A percentile compares a stretch with the other conserved stretches of the same genome.
Evolutionary conservation across 768 basidiomycete genomes (phyloP).

Genomic region (Clavulina sp.): DNA sequence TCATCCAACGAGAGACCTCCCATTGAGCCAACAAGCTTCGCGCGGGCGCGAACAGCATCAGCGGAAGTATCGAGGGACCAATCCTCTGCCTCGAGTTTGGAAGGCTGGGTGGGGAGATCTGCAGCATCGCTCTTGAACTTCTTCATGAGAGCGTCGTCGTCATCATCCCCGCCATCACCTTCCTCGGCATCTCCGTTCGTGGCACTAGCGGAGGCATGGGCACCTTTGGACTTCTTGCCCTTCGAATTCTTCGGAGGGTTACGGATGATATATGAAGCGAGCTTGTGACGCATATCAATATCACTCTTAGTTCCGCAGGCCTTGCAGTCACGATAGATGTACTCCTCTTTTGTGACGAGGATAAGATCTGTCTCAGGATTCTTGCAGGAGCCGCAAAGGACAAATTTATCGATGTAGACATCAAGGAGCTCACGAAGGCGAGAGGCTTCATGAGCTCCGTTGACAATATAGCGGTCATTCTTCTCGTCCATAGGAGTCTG

Average conservation of each 20-base stretch:
- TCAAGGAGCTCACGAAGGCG: slow-evolving; percentile 93
- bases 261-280: slow-evolving; percentile 90
- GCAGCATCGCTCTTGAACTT: slow-evolving; percentile 86
- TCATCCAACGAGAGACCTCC: slow-evolving; percentile 45
- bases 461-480: slow-evolving; percentile 96
- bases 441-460: slow-evolving; percentile 82
- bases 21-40: slow-evolving; percentile 43
- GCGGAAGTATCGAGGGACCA: slow-evolving; percentile 89
- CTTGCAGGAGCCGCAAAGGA: slow-evolving; percentile 93
- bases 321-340: slow-evolving; percentile 93
- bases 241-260: slow-evolving; percentile 86
- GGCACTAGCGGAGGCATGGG: slow-evolving; percentile 23
- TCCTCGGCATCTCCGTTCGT: slow-evolving; percentile 38
- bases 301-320: slow-evolving; percentile 87
- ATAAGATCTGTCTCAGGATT: slow-evolving; percentile 96
- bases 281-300: slow-evolving; percentile 93
- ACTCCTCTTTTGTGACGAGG: slow-evolving; percentile 76
- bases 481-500: slow-evolving; percentile 94
- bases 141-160: slow-evolving; percentile 70
- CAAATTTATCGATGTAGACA: slow-evolving; percentile 94
- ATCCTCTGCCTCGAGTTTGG: slow-evolving; percentile 47
- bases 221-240: slow-evolving; percentile 36
- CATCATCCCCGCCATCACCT: slow-evolving; percentile 27
- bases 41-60: slow-evolving; percentile 71
- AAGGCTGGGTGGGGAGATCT: slow-evolving; percentile 41